These are phyloP conservation scores for Lactarius sanguifluus DNA, from an alignment of 768 basidiomycete species.

Conservation along the genomic window DNA sequence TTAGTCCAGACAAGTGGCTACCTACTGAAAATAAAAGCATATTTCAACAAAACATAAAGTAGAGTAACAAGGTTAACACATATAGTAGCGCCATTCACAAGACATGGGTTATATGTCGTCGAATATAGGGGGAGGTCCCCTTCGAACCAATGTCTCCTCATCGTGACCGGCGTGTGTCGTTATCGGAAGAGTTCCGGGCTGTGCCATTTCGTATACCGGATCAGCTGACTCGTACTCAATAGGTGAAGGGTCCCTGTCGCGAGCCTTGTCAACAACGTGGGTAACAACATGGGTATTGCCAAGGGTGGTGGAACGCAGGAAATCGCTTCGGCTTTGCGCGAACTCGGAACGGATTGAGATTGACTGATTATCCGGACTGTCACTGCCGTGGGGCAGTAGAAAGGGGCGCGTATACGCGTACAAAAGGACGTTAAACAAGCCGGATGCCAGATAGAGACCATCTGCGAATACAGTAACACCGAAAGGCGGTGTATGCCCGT, in stretches of 20 bases:
- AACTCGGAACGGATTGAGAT: background rate
- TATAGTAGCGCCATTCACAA: no score
- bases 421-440: conserved; percentile 46
- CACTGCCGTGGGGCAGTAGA: conserved; percentile 35
- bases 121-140: background rate
- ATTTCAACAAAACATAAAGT: no score
- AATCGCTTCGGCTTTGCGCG: background rate
- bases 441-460: conserved; percentile 45
- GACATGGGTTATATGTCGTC: background rate
- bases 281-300: background rate
- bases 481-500: conserved; percentile 35
- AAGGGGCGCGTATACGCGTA: conserved; percentile 41
- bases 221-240: background rate
- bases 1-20: no score
- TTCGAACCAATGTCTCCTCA: background rate
- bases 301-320: background rate
- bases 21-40: no score
- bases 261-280: background rate
- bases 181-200: background rate
- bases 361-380: conserved; percentile 1
- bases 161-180: background rate
- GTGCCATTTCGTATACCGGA: background rate
- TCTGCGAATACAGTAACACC: conserved; percentile 42
- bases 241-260: background rate
- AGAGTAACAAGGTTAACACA: no score